Conservation (phyloP, 192 early-diverging fungal genomes). For the Backusella psychrophila region DNA sequence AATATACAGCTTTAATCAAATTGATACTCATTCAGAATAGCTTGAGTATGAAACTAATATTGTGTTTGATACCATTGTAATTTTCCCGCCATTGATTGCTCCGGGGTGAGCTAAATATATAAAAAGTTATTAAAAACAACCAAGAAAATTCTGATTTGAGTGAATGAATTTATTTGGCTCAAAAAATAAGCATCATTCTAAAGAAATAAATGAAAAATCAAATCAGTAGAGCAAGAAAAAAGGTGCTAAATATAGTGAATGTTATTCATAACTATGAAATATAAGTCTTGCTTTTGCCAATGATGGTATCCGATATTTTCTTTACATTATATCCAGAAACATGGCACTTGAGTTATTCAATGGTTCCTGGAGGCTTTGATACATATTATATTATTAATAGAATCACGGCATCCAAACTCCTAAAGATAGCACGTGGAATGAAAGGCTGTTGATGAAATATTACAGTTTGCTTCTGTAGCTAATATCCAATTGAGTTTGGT, state of each 20-base stretch:
- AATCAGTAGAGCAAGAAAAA: not conserved
- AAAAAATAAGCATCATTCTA: not conserved
- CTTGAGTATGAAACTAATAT: not conserved
- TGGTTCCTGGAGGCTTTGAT: not conserved
- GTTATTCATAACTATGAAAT: not conserved
- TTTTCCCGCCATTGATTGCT: not conserved
- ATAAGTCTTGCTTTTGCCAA: not conserved
- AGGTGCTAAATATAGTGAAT: not conserved
- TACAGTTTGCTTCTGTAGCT: not conserved
- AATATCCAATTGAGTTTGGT: not conserved
- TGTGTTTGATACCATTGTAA: not conserved
- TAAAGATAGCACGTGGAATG: not conserved
- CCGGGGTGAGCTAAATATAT: not conserved
- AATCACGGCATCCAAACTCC: not conserved
- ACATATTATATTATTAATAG: not conserved
- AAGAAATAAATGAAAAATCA: not conserved
- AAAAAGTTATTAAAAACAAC: not conserved
- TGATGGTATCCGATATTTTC: not conserved
- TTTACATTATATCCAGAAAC: not conserved
- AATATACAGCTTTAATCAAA: not conserved
- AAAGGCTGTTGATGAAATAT: not conserved
- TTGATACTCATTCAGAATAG: not conserved
- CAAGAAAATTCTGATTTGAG: not conserved
- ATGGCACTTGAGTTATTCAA: not conserved
- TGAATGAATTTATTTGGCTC: not conserved